Evolutionary conservation across 2,329 filamentous ascomycete species (phyloP), one percentile per base, ranked within the genome.

Genomic region (Leptographium procerum): DNA sequence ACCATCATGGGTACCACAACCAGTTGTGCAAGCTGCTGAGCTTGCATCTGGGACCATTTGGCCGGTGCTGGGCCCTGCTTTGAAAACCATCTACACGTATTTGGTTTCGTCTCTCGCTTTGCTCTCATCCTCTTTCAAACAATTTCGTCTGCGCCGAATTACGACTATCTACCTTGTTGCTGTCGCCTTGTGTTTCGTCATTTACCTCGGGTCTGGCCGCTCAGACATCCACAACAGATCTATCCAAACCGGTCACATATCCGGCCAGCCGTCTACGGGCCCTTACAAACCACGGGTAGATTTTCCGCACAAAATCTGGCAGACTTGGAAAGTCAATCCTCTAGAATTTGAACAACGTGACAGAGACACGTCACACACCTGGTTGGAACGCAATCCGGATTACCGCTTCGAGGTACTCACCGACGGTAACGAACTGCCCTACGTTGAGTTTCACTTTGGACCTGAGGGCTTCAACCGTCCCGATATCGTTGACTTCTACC

Each of bases 261-360:
- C 26, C 56, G 29, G 26, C 19, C 40, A n/a, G 11, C 26, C 29
- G 26, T 65, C 26, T 1, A 2, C 53, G 5, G 54, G 40, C 24
- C 45, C n/a, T 16, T 16, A 14, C 52, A 54, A 50, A 34, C 26
- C 59, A 10, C 61, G 58, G 40, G n/a, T 47, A 33, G 65, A 67
- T 26, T 89, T 84, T 64, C 86, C 78, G 7, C 77, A 77, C 58
- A 89, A 89, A 70, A 86, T 89, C 63, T 89, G 86, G 86, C 86
- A 89, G 69, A 86, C 83, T 0, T 89, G 86, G 86, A 89, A 88
- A 68, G 79, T 85, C 31, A 79, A 85, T 61, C 83, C 86, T 2
- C 73, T 88, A 36, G 74, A 75, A 2, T 88, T 88, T 65, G 85
- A 87, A 62, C 77, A 83, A 65, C 77, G 81, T 56, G 84, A 89